Evolutionary conservation across 2,329 filamentous ascomycete genomes (phyloP).

Genomic region (Madurella fahalii): DNA sequence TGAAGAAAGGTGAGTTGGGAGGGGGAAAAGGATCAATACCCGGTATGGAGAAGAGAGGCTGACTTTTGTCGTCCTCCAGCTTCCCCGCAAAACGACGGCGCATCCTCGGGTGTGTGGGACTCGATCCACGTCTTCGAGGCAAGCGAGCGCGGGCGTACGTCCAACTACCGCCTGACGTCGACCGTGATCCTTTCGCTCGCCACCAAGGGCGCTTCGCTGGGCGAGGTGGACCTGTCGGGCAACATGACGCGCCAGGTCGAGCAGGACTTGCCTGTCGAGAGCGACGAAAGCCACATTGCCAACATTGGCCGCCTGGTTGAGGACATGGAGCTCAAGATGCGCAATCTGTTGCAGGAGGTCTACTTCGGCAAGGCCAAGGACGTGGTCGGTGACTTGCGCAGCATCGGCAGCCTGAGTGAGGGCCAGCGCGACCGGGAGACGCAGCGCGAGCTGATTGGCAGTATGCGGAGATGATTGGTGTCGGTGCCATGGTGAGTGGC

Average conservation of each 20-base stretch:
- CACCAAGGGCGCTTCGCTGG: constrained; percentile 60
- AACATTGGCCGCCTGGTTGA: constrained; percentile 94
- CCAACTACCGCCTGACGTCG: constrained; percentile 96
- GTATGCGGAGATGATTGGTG: constrained; percentile 44
- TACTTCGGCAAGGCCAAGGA: constrained; percentile 99
- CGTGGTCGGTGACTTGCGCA: constrained; percentile 91
- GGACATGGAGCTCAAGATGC: constrained; percentile 99
- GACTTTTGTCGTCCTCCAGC: constrained; percentile 40
- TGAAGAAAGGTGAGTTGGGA: constrained; percentile 76
- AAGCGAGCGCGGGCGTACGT: constrained; percentile 82
- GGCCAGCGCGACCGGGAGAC: constrained; percentile 77
- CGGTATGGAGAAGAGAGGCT: no score
- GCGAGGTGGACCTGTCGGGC: constrained; percentile 86
- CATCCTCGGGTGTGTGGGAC: constrained; percentile 84
- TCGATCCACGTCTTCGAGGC: constrained; percentile 98
- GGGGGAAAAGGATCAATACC: neutral
- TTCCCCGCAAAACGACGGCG: constrained; percentile 57
- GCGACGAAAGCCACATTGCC: constrained; percentile 87
- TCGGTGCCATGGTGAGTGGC: neutral
- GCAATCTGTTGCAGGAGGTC: constrained; percentile 95
- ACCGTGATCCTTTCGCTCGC: constrained; percentile 92
- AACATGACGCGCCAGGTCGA: constrained; percentile 98
- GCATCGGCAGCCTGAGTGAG: constrained; percentile 78
- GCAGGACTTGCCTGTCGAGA: constrained; percentile 82
- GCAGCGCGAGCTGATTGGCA: constrained; percentile 81